Conservation (phyloP, 768 basidiomycete genomes). For the Mycena metata region DNA sequence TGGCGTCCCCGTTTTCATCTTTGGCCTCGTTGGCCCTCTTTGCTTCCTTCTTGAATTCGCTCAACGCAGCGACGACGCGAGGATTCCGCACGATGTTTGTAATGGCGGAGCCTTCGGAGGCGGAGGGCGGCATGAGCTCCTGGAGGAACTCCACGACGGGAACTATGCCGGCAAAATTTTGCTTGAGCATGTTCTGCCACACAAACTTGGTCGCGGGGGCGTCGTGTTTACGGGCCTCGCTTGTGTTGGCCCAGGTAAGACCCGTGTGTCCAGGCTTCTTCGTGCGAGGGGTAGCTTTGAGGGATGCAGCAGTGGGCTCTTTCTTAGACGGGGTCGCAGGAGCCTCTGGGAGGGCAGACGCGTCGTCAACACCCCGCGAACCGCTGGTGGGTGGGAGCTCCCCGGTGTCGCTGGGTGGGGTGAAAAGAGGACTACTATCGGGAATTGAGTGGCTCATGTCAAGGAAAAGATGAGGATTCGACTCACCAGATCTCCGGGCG, state of each 20-base stretch:
- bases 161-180: slow-evolving; percentile 3
- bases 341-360: not conserved
- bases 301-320: not conserved
- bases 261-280: not conserved
- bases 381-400: no score
- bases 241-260: not conserved
- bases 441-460: no score
- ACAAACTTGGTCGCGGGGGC: not conserved
- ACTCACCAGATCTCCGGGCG: no score
- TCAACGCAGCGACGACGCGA: no score
- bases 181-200: not conserved
- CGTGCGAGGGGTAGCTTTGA: not conserved
- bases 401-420: no score
- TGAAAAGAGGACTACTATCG: no score
- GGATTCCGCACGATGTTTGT: not conserved
- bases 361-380: not conserved
- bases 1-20: no score
- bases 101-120: not conserved
- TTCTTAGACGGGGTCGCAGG: slow-evolving; percentile 1
- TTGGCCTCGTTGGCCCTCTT: no score
- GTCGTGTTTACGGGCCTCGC: not conserved
- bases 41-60: no score
- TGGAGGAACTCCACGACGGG: slow-evolving; percentile 1
- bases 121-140: not conserved
- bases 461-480: no score